Base-by-base conservation (phyloP, 2,329 filamentous ascomycete genomes). In the Neopestalotiopsis sp. region DNA sequence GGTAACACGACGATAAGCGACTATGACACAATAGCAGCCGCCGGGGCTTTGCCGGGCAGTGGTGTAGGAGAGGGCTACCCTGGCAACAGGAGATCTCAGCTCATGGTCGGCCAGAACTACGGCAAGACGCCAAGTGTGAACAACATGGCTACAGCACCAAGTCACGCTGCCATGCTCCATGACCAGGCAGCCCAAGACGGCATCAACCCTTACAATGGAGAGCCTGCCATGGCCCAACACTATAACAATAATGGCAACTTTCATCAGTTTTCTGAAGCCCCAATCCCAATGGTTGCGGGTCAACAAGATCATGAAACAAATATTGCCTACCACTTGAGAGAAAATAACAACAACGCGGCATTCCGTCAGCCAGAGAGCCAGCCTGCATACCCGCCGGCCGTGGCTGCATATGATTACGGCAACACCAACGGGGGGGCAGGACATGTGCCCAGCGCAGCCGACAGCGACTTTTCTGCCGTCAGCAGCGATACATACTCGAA, bases 21-120 rank as follows among this genome's bases (percentile, higher is more conserved):
- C 76, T 85, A 86, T 77, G 88, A 90, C 76, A 80, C 89, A 75
- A 84, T 88, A 73, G 89, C 88, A 67, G 87, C 88, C 63, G 86
- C 89, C 34, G 86, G 84, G 59, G 86, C 85, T 57, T 79, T 89
- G 10, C 86, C 89, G 0, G 85, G 84, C 6, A 82, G 82, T 72
- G 80, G 82, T 45, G 67, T 78, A 66, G 79, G 77, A 17, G 79
- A 82, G 69, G 79, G 78, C 49, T 76, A 79, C 63, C 70, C 72
- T 14, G 70, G 67, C 32, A 72, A 71, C 56, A 67, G 71, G 32
- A 68, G 70, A 7, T 71, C 70, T 28, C 74, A 75, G 32, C 68
- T 42, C 10, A 56, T 72, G 40, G 74, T 78, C 62, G 77, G 76
- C 14, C 78, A 81, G 57, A 75, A 77, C 32, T 87, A 87, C 70